Base-by-base conservation (phyloP, 164 flowering plant species). In the Vitis rupestris region DNA sequence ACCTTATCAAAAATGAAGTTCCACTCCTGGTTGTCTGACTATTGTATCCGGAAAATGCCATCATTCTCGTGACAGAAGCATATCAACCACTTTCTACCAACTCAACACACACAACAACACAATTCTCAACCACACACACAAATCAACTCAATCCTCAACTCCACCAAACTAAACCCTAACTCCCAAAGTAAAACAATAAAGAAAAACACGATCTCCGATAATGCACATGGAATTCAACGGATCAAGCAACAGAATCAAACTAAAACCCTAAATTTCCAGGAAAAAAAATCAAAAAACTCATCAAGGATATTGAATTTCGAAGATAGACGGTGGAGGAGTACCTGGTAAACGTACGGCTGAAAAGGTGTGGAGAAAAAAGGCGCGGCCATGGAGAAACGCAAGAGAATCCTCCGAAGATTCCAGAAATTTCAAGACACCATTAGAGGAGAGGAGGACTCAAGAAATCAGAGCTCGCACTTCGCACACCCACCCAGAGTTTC, bases 301-400 rank as follows among this genome's bases (percentile, higher is more conserved):
- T 56, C 13, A 53, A 50, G 19, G 44, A 4, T 0, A 31, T 31
- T 31, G 6, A 57, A 44, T 51, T 3, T 8, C 14, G 62, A 49
- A 37, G 52, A 11, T 9, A 29, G 37, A n/a, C 30, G 15, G 3
- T 19, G 5, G 37, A 11, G 15, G 37, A 49, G 59, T 50, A 83
- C 91, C 93, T 87, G 91, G 55, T 89, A 89, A 31, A 89, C 88
- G 59, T 84, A 87, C 17, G 93, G 93, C 61, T 88, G 90, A 67
- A 88, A 85, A 47, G 93, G 93, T 10, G 88, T 85, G 3, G 85
- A 77, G 83, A 85, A 89, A 65, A 87, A 89, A 2, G 93, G 93
- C 1, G 93, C 91, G 3, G 93, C 93, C 93, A 89, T 89, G 69
- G 70, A 10, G 19, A 59, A 5, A 50, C 69, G n/a, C 61, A 50